Base-by-base conservation (phyloP, 495 filamentous ascomycete genomes). In the Penicillium cosmopolitanum region DNA sequence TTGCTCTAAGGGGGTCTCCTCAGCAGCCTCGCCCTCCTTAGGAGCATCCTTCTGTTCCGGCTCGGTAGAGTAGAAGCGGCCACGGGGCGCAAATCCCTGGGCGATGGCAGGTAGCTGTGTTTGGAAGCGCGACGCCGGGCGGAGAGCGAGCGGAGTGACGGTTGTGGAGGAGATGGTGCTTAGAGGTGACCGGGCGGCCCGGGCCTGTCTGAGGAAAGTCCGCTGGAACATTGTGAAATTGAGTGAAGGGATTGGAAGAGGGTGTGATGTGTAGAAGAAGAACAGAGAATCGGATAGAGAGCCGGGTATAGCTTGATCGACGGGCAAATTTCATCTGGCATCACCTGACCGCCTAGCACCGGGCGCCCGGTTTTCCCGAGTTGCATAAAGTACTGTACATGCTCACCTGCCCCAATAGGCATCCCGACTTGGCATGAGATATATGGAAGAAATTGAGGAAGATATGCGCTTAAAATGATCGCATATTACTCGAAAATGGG, bases 141-240 rank as follows among this genome's bases (percentile, higher is more conserved):
- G 73, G 62, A 78, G 58, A 50, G 73, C 66, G 57, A 70, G 68
- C 50, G 74, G 61, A 35, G 74, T 64, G 35, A 66, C 52, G 40
- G 72, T 66, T 33, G 72, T 60, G 52, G 71, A 72, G 54, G 73
- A 31, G 34, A 56, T 69, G 58, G 72, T 42, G 48, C 74, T 63
- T 38, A 77, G 63, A 46, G 68, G 57, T 61, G 78, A 75, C 64
- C 73, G 73, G 59, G 70, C 67, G 56, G 75, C 76, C 68, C 75
- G 74, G 34, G 68, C 66, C 60, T 79, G 77, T 77, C 75, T 75
- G 63, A 81, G 55, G 56, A 79, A 52, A 31, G 71, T 75, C 61
- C 77, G 72, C 64, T 78, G 75, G 70, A 81, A 75, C 78, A 81
- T 81, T 60, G 33, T 73, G 67, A n/a, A n/a, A 25, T 48, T 9